Percentiles rank a stretch among this genome's conserved stretches.
phyloP scores from a whole-genome alignment of 140 eudicot species.

The Stevia rebaudiana region DNA sequence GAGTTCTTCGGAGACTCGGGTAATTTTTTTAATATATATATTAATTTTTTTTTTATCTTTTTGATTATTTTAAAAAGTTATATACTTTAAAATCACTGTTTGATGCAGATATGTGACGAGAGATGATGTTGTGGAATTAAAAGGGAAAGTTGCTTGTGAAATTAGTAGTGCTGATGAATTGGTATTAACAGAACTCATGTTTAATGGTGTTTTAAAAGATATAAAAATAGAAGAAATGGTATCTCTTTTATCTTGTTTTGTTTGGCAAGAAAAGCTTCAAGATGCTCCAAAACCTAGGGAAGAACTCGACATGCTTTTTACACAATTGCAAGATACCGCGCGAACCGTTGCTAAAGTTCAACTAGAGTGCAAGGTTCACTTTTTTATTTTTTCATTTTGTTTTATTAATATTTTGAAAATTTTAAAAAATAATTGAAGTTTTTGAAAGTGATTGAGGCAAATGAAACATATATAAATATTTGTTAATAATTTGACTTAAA shows the following conservation, averaged over 20 bases:
- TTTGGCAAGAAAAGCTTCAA: conserved; percentile 97
- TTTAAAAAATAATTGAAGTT: too few relatives aligned
- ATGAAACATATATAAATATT: too few relatives aligned
- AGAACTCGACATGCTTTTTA: conserved; percentile 81
- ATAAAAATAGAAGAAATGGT: conserved; percentile 87
- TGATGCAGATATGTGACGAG: conserved; percentile 62
- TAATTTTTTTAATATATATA: conserved; percentile 19
- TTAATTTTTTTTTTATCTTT: neutral
- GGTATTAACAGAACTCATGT: conserved; percentile 83
- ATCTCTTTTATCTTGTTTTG: conserved; percentile 89
- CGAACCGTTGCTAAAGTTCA: conserved; percentile 84
- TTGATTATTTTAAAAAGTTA: neutral
- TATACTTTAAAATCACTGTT: neutral
- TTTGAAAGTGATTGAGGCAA: too few relatives aligned
- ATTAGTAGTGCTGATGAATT: conserved; percentile 97
- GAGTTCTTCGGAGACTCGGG: conserved; percentile 92
- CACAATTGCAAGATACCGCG: conserved; percentile 86
- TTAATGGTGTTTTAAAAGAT: conserved; percentile 72
- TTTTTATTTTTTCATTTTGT: conserved; percentile 3
- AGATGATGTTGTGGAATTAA: conserved; percentile 86
- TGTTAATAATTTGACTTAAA: too few relatives aligned
- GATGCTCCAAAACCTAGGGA: conserved; percentile 95
- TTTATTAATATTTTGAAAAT: neutral
- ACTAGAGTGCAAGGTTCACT: conserved; percentile 86
- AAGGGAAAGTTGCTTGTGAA: conserved; percentile 97